Conservation (phyloP, 352 stramenopile species). For the Globisporangium perplexum region DNA sequence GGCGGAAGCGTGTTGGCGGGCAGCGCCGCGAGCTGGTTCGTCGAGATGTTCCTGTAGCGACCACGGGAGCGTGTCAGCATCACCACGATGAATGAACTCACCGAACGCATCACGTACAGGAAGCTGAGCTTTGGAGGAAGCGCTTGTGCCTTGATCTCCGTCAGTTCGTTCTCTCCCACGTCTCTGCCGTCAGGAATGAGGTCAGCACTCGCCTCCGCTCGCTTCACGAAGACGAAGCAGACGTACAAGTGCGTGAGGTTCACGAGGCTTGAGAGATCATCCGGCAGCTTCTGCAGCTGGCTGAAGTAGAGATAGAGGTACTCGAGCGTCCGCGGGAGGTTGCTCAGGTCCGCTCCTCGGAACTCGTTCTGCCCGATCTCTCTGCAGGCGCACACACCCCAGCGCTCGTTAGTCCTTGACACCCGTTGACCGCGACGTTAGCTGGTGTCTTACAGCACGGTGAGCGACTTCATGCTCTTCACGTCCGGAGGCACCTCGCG, state of each 20-base stretch:
- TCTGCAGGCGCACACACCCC: slow-evolving; percentile 6
- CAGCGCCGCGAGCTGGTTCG: slow-evolving; percentile 12
- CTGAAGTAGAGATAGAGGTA: slow-evolving; percentile 18
- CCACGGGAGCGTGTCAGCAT: not conserved
- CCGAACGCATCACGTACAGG: not conserved
- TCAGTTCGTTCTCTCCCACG: slow-evolving; percentile 10
- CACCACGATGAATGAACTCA: not conserved
- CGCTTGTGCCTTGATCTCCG: slow-evolving; percentile 2
- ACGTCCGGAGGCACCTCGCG: slow-evolving; percentile 14
- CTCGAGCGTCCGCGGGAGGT: slow-evolving; percentile 21
- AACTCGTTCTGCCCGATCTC: slow-evolving; percentile 34
- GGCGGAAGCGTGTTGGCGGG: not conserved
- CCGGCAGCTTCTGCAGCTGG: slow-evolving; percentile 15
- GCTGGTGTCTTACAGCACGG: slow-evolving; percentile 13
- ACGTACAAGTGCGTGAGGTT: slow-evolving; percentile 20
- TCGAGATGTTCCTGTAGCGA: slow-evolving; percentile 14
- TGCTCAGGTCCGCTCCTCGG: slow-evolving; percentile 13
- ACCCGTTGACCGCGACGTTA: not conserved
- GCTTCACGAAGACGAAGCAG: not conserved
- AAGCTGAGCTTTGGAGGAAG: slow-evolving; percentile 19
- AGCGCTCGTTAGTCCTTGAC: not conserved
- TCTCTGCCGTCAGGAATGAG: slow-evolving; percentile 7
- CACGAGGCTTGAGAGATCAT: slow-evolving; percentile 17
- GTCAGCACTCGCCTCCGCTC: too few relatives aligned
- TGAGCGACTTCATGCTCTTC: slow-evolving; percentile 14